Conservation (phyloP, 345 rosid species). For the Arabis hirsuta region DNA sequence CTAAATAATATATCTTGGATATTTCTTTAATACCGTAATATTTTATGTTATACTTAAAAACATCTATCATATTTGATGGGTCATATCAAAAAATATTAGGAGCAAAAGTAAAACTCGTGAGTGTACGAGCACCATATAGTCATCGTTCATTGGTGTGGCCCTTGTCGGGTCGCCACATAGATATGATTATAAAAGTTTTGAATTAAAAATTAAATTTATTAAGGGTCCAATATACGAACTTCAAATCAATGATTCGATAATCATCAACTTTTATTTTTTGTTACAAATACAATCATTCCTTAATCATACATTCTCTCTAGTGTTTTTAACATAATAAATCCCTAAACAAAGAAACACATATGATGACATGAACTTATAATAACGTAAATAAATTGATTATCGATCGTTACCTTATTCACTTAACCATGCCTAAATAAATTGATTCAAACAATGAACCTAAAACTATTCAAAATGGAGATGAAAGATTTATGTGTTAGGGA, state of each 20-base stretch:
- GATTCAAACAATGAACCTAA: not conserved
- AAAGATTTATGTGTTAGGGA: not conserved
- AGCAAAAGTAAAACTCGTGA: constrained; percentile 33
- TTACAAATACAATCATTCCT: constrained; percentile 23
- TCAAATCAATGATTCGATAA: constrained; percentile 29
- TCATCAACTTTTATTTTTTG: constrained; percentile 17
- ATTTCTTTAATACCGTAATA: not conserved
- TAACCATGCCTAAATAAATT: not conserved
- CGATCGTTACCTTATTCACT: not conserved
- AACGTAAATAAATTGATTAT: not conserved
- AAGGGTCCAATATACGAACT: constrained; percentile 1
- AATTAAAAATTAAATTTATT: not conserved
- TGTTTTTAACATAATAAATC: no score
- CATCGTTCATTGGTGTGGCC: constrained; percentile 24
- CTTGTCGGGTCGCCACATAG: constrained; percentile 35
- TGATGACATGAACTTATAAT: not conserved
- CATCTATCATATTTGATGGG: constrained; percentile 28
- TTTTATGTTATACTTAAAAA: not conserved
- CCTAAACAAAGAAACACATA: not conserved
- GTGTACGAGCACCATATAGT: constrained; percentile 37
- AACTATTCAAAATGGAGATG: not conserved
- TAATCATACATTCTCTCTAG: constrained; percentile 12
- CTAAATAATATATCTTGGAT: not conserved
- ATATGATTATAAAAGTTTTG: not conserved
- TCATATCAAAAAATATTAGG: constrained; percentile 22